Conservation (phyloP, 2,329 filamentous ascomycete genomes). For the Salinomyces thailandicus region DNA sequence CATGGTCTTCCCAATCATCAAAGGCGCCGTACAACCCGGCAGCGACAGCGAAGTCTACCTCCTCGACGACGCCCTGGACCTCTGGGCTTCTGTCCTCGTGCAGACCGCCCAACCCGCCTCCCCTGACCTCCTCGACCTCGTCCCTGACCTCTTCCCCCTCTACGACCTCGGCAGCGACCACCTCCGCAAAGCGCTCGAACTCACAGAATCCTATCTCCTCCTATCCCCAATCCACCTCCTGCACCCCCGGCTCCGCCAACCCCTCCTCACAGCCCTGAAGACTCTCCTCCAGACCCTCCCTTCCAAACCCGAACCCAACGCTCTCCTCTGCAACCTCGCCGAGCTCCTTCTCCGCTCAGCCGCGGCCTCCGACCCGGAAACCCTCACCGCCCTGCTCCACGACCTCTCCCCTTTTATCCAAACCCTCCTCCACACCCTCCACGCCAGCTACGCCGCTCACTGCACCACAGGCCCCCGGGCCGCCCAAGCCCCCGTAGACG, state of each 20-base stretch:
- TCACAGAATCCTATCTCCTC: constrained; percentile 40
- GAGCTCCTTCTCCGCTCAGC: constrained; percentile 41
- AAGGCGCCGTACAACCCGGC: constrained; percentile 64
- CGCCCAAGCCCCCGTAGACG: constrained; percentile 57
- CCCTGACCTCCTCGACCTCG: constrained; percentile 32
- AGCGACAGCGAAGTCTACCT: constrained; percentile 70
- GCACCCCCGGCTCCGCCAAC: constrained; percentile 30
- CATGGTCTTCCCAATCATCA: constrained; percentile 71
- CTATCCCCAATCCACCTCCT: constrained; percentile 39
- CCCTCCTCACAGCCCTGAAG: constrained; percentile 30
- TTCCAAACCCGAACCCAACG: constrained; percentile 39
- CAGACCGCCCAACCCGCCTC: constrained; percentile 40
- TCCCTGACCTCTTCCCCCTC: constrained; percentile 36
- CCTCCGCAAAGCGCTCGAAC: constrained; percentile 38
- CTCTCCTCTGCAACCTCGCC: constrained; percentile 36
- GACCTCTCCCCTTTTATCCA: constrained; percentile 39
- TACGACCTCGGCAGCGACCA: constrained; percentile 41
- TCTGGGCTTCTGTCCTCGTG: constrained; percentile 72
- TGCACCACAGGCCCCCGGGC: constrained; percentile 74
- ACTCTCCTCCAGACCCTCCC: constrained; percentile 32
- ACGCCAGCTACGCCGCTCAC: constrained; percentile 51
- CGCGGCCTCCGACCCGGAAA: constrained; percentile 41
- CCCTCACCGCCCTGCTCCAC: constrained; percentile 46
- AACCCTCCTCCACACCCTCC: constrained; percentile 38
- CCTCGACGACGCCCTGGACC: constrained; percentile 80